Evolutionary conservation across 164 flowering plant genomes (phyloP), one percentile per base, ranked within the genome.

Genomic region (Macadamia integrifolia): DNA sequence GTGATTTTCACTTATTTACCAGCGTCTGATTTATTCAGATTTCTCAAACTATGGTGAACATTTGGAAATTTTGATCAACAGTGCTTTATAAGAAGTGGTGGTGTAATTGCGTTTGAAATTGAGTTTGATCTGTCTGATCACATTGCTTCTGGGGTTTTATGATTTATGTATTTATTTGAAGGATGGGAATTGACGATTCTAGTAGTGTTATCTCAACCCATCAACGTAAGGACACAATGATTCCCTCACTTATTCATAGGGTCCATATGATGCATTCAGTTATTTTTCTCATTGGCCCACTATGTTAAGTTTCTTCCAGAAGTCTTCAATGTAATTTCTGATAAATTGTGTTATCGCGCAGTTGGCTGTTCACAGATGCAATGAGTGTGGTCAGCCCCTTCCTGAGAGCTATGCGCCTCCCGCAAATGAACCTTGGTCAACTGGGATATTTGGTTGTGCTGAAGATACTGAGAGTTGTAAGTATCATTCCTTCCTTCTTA

Each of bases 401-500:
- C 66, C 66, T 14, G 66, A 64, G 30, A 49, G 57, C 28, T 64
- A 48, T 44, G 57, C 28, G 32, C 57, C 57, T 9, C 66, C 66
- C 9, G 57, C 32, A 1, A 50, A 64, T 64, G 66, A 64, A 50
- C 53, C 56, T 49, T 64, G 66, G 66, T 49, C 57, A 28, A 64
- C 66, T 11, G 66, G 66, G 66, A 64, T 64, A 29, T 64, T 49
- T 23, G 66, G 57, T 12, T 64, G 66, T 29, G 17, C 66, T 49
- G 66, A 64, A 64, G 66, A 64, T 64, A 49, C 40, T 2, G 66
- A 64, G 31, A 64, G 66, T 49, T 64, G 66, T 64, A 64, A 64
- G 66, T 46, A 11, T 46, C 50, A 46, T 46, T 11, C 50, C 50
- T 46, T 46, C 8, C 50, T 46, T 35, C 5, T 35, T 35, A 35